Percentiles rank a stretch among this genome's conserved stretches.
These are phyloP conservation scores for Pelargonium fulgidum DNA, from an alignment of 441 rosid genomes.

Conservation along the genomic window DNA sequence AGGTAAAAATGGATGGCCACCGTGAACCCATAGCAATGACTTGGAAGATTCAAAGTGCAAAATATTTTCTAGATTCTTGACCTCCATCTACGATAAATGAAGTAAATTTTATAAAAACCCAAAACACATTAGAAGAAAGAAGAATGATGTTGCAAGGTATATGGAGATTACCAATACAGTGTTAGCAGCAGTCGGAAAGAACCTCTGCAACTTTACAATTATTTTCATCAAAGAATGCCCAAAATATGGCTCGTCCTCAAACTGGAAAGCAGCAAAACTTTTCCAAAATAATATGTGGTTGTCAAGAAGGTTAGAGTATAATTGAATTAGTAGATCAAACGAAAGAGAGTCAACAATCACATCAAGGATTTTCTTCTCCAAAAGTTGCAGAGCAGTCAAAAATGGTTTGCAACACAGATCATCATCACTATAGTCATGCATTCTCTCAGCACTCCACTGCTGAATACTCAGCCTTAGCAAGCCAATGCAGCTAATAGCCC, in stretches of 20 bases:
- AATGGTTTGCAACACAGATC: slow-evolving; percentile 37
- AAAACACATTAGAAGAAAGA: slow-evolving; percentile 8
- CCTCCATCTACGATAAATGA: slow-evolving; percentile 39
- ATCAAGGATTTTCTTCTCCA: slow-evolving; percentile 58
- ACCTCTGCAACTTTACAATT: slow-evolving; percentile 35
- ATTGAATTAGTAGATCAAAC: slow-evolving; percentile 38
- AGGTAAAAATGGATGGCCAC: slow-evolving; percentile 87
- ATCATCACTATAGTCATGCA: slow-evolving; percentile 31
- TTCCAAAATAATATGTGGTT: slow-evolving; percentile 71
- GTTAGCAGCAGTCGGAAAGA: slow-evolving; percentile 50
- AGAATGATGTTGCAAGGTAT: slow-evolving; percentile 11
- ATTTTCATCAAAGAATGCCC: slow-evolving; percentile 60
- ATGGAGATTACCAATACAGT: slow-evolving; percentile 48
- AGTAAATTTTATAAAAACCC: slow-evolving; percentile 13
- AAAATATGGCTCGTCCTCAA: slow-evolving; percentile 41
- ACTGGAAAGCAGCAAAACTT: slow-evolving; percentile 40
- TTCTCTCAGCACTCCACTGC: slow-evolving; percentile 68
- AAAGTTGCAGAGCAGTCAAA: slow-evolving; percentile 45
- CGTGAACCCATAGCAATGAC: slow-evolving; percentile 84
- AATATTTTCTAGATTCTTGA: slow-evolving; percentile 43
- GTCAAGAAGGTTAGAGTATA: slow-evolving; percentile 56
- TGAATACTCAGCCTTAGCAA: slow-evolving; percentile 58
- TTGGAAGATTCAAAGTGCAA: slow-evolving; percentile 42
- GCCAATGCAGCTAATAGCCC: slow-evolving; percentile 52
- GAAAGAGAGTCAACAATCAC: slow-evolving; percentile 48